Evolutionary conservation across 129 eudicot species (phyloP), one percentile per base, ranked within the genome.

Genomic region (Saussurea involucrata): DNA sequence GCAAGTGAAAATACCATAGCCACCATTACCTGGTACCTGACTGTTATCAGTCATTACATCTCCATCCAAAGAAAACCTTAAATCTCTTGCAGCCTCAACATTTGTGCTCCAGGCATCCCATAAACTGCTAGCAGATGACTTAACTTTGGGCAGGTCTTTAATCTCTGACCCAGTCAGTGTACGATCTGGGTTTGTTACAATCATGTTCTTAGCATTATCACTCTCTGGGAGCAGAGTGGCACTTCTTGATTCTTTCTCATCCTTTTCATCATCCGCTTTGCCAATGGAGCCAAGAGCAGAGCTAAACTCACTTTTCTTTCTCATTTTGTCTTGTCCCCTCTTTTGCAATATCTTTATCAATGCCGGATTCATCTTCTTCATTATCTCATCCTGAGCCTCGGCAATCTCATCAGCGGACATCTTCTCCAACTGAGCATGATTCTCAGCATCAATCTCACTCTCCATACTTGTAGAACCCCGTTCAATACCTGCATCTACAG

Each of bases 391-490:
- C 73, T 84, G 95, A 31, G 97, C 97, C 72, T 95, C 97, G 20
- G 91, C 85, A 83, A 95, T 92, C 79, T 92, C 97, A 42, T 92
- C 92, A 42, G 88, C 73, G 15, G 99, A 95, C 99, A 95, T 95
- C 36, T 78, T 72, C 76, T 72, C 81, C 74, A 95, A 76, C 40
- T 87, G 82, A 15, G 88, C 95, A 77, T 84, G 97, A 74, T 92
- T 95, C 77, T 95, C 97, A 33, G 92, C 85, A 88, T 95, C 97
- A 78, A 95, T 92, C 75, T 92, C 92, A 63, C 88, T 84, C 81
- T 82, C 88, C 20, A 95, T 80, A 81, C 86, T 79, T 27, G 64
- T 69, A 72, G 78, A 83, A 24, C 73, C 86, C 34, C 71, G 85
- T 61, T 72, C 87, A 81, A 27, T 25, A 58, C 69, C 78, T 33